Evolutionary conservation across 495 filamentous ascomycete species (phyloP).

Genomic region (Podospora tetraspora): DNA sequence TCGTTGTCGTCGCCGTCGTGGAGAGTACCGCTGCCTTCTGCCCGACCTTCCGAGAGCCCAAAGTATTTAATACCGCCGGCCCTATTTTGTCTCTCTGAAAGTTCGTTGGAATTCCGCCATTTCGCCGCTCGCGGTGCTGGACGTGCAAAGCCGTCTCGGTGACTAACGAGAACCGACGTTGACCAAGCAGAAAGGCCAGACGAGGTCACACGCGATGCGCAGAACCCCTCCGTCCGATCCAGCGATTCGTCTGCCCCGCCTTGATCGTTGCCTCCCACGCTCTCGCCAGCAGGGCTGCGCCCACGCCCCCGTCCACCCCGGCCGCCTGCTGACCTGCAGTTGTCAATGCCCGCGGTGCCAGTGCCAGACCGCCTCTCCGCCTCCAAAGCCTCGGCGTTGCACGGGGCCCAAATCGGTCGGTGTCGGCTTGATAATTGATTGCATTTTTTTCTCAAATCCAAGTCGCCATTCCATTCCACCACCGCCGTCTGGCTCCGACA

Average conservation of each 20-base stretch:
- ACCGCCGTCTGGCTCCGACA: neutral
- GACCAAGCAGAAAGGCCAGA: constrained; percentile 25
- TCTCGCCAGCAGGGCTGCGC: neutral
- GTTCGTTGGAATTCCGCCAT: neutral
- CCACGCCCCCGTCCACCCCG: neutral
- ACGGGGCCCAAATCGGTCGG: constrained; percentile 16
- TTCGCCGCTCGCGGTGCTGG: neutral
- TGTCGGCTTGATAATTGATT: neutral
- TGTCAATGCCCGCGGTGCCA: constrained; percentile 17
- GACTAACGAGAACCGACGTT: constrained; percentile 19
- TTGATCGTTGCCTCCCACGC: neutral
- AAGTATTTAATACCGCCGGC: constrained; percentile 5
- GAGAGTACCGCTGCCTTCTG: neutral
- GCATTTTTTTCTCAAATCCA: constrained; percentile 11
- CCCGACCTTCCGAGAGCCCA: neutral
- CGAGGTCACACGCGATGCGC: constrained; percentile 25
- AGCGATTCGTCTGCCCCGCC: constrained; percentile 21
- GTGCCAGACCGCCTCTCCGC: constrained; percentile 29
- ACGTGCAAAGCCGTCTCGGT: constrained; percentile 9
- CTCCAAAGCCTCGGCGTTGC: constrained; percentile 23
- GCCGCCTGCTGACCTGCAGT: neutral
- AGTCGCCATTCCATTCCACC: constrained; percentile 8
- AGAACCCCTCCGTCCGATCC: constrained; percentile 19
- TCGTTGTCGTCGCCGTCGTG: neutral
- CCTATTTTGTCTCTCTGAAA: neutral